phyloP scores from a whole-genome alignment of 345 rosid species.

The Aquilaria yunnanensis region DNA sequence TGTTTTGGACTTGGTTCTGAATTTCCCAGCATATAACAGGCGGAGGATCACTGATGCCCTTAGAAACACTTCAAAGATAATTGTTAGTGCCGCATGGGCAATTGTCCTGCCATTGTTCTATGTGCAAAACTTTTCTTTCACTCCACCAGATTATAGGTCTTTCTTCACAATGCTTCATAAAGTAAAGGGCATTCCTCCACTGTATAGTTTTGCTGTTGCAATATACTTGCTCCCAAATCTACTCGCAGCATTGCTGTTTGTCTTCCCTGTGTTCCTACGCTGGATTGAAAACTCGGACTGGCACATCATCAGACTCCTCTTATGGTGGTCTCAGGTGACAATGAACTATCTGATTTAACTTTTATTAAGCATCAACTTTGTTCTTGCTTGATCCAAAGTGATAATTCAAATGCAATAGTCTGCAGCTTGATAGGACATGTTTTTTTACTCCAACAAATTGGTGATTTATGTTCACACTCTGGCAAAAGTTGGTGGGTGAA shows the following conservation, averaged over 20 bases:
- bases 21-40: constrained; percentile 91
- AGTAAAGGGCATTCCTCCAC: constrained; percentile 66
- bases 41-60: constrained; percentile 81
- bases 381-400: background rate
- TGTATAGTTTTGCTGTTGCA: constrained; percentile 71
- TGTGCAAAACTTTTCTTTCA: constrained; percentile 42
- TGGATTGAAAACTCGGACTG: constrained; percentile 99
- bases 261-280: constrained; percentile 93
- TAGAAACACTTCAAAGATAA: constrained; percentile 67
- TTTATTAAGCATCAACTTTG: constrained; percentile 8
- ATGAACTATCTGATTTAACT: background rate
- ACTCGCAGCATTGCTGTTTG: constrained; percentile 69
- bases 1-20: constrained; percentile 75
- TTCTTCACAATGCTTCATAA: constrained; percentile 49
- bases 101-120: constrained; percentile 75
- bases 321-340: constrained; percentile 99
- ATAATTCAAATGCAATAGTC: background rate
- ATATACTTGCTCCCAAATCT: constrained; percentile 78
- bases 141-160: constrained; percentile 33
- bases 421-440: background rate
- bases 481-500: too few relatives aligned
- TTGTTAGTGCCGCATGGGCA: constrained; percentile 71
- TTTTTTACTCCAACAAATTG: background rate
- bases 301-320: constrained; percentile 74
- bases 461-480: background rate